Conservation (phyloP, 208 protist species). For the Phytomonas serpens region DNA sequence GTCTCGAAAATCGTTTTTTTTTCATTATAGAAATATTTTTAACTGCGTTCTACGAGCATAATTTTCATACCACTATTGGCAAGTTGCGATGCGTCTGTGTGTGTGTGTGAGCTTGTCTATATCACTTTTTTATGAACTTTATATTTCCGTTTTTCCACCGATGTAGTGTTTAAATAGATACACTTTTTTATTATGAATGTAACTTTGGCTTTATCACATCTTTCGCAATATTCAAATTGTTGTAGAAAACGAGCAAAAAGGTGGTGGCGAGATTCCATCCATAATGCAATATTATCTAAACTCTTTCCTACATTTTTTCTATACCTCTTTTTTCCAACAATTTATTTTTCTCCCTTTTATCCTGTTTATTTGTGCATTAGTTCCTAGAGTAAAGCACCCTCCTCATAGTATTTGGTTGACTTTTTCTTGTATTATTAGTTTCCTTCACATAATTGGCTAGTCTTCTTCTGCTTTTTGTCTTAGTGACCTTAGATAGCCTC, state of each 20-base stretch:
- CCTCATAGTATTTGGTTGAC: background rate
- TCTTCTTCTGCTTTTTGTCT: background rate
- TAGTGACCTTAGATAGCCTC: background rate
- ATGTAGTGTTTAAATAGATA: background rate
- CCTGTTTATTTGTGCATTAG: background rate
- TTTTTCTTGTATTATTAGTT: background rate
- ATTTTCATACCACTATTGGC: background rate
- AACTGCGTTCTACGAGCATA: background rate
- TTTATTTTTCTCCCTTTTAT: background rate
- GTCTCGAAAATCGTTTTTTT: background rate
- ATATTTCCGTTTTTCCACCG: background rate
- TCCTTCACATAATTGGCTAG: background rate
- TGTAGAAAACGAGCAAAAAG: background rate
- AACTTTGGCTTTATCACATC: background rate
- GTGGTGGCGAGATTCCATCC: background rate
- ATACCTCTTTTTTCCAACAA: background rate
- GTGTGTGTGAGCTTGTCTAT: background rate
- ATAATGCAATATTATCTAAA: background rate
- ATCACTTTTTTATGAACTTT: background rate
- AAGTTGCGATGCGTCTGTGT: background rate
- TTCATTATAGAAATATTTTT: background rate
- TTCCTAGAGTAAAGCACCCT: background rate
- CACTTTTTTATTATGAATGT: slow-evolving; percentile 3
- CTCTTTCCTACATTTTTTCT: background rate
- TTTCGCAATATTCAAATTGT: background rate